Evolutionary conservation across 257 asterid genomes (phyloP), one percentile per base, ranked within the genome.

Genomic region (Solanum ossicruentum): DNA sequence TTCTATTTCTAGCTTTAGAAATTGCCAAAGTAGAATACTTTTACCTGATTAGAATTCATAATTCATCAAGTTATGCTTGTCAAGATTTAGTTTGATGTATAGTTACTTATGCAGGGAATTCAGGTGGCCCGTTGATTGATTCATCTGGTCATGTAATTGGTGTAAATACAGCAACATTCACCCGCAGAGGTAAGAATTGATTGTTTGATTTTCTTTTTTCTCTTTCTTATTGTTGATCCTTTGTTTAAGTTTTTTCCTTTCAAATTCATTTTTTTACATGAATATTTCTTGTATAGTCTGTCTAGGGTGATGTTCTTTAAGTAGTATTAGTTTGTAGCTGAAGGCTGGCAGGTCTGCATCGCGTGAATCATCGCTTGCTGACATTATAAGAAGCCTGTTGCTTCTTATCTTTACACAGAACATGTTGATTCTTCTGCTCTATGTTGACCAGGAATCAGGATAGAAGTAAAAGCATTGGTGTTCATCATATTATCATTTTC

Each of bases 51-150:
- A 36, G 13, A 67, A 67, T 49, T 67, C 77, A 36, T 36, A 20
- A 66, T 66, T 13, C 73, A 66, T 66, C 73, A 70, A 70, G 43
- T n/a, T 47, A 23, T 66, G 78, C 49, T 17, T 72, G 23, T 52
- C 43, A 13, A 75, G 10, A 39, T 83, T 47, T 56, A 82, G 67
- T 12, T 43, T 84, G 84, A 82, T 65, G 58, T 39, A 11, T 71
- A 8, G 28, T 67, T 80, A 41, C 21, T 55, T 12, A 32, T 87
- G 90, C 93, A 95, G 98, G 99, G 63, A 93, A 94, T 87, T 94
- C 98, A 2, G 98, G 99, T 28, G 98, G 98, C 12, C 98, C 98
- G 0, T 88, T 96, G 67, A 91, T 96, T 70, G 93, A 96, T 90
- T 94, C 95, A 2, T 86, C 87, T 67, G 99, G 98, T 58, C 97